Evolutionary conservation across 2,329 filamentous ascomycete genomes (phyloP), one percentile per base, ranked within the genome.

Genomic region (Byssoonygena ceratinophila): DNA sequence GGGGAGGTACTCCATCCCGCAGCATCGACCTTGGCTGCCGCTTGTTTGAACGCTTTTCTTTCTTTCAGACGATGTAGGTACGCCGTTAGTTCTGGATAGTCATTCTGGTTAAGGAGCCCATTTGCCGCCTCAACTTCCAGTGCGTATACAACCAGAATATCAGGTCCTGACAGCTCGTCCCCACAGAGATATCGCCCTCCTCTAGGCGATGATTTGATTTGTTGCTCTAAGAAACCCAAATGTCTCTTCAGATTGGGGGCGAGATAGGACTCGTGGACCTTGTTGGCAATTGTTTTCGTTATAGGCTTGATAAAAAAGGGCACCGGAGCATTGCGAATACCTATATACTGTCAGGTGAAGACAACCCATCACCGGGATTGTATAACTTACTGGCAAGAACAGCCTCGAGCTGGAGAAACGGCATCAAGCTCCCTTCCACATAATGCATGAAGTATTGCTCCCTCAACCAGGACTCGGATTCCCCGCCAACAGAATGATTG

Each of bases 341-440:
- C 72, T 71, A 51, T 7, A 16, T n/a, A 25, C 31, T 18, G n/a
- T 22, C n/a, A 37, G 37, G 2, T 44, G 50, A 37, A 46, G 4
- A 43, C 9, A n/a, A n/a, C n/a, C n/a, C n/a, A n/a, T n/a, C n/a
- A n/a, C n/a, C n/a, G n/a, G n/a, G n/a, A n/a, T n/a, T n/a, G n/a
- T n/a, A n/a, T n/a, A n/a, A n/a, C 75, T 60, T 73, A 76, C 77
- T 71, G 43, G 76, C 64, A 18, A 85, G 71, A 23, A 94, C 69
- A 14, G 92, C 64, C 12, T 75, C 71, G 56, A 87, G 68, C 0
- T 90, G 68, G 57, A 92, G 66, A 45, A 81, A 72, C 0, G 81
- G 78, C 83, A 94, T 92, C 56, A 96, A 70, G 55, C 80, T 87
- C 9, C 90, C 91, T 70, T 96, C 91, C 4, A 80, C 76, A 67